Conservation (phyloP, 1,139 yeast genomes). For the Suhomyces bokatorum region DNA sequence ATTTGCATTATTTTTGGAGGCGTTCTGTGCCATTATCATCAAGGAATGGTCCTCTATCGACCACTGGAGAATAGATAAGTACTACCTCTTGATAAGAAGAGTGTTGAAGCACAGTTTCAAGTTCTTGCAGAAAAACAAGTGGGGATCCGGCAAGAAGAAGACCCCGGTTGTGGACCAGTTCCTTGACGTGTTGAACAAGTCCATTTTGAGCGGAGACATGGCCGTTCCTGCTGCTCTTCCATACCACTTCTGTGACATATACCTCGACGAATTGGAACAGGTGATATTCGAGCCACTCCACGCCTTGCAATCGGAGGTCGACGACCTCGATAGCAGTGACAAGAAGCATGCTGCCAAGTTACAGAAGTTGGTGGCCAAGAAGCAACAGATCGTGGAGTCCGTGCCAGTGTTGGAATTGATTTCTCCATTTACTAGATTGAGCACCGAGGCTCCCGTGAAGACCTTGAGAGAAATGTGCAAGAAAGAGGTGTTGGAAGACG, state of each 20-base stretch:
- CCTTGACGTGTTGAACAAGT: constrained; percentile 39
- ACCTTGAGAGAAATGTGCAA: constrained; percentile 65
- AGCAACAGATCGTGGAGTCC: constrained; percentile 34
- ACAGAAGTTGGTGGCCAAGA: constrained; percentile 26
- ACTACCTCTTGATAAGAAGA: constrained; percentile 75
- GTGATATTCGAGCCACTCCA: constrained; percentile 51
- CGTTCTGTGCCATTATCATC: constrained; percentile 80
- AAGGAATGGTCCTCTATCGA: constrained; percentile 87
- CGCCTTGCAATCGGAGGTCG: constrained; percentile 44
- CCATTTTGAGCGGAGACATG: constrained; percentile 52
- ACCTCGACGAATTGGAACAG: constrained; percentile 78
- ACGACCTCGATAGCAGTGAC: constrained; percentile 30
- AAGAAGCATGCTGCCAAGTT: constrained; percentile 30
- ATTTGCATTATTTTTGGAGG: constrained; percentile 56
- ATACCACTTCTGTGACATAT: constrained; percentile 82
- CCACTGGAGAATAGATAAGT: constrained; percentile 86
- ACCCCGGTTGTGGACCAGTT: constrained; percentile 47
- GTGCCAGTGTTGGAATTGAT: constrained; percentile 60
- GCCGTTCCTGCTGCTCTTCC: constrained; percentile 75
- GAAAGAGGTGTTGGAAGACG: constrained; percentile 66
- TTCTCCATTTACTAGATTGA: constrained; percentile 57
- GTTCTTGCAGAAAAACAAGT: constrained; percentile 52
- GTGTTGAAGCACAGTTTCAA: constrained; percentile 66
- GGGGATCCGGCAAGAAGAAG: constrained; percentile 42
- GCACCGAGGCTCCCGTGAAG: constrained; percentile 53